Evolutionary conservation across 805 yeast species (phyloP), one percentile per base, ranked within the genome.

Genomic region (Nakazawaea holstii): DNA sequence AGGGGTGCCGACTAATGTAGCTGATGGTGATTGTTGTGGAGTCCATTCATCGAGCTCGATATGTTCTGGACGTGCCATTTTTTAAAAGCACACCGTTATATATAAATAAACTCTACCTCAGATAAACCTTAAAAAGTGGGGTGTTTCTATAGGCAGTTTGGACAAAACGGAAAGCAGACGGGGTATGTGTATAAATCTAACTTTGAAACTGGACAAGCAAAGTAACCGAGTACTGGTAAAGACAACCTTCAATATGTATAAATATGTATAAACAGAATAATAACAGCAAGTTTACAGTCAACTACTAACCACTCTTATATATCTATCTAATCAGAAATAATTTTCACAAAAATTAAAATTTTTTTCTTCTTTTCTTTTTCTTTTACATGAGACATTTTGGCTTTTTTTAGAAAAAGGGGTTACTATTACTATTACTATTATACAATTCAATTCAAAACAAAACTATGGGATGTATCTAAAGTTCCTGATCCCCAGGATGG

Each of bases 1-100:
- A 2, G 49, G 49, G 8, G 49, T 41, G 9, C 49, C 49, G 10
- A 47, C 49, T 35, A 47, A 42, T 4, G 49, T 47, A 4, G 46
- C 33, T 10, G 43, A 41, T 14, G 49, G 49, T 9, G 46, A 37
- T 2, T 11, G 15, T 28, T 29, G 29, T 20, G 24, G 24, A 14
- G 15, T 29, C 26, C 30, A 33, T 7, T 46, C 49, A n/a, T 41
- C 28, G 27, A 46, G 32, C 26, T 46, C 45, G 28, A 46, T 36
- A 39, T 36, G 46, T 13, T 20, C 24, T 20, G 24, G 24, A 20
- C 24, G 24, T 20, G 24, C 24, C 24, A 20, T 20, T 3, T 20
- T 20, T 20, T 5, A 20, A 20, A 20, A 20, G 24, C 24, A 3
- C 24, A 20, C 24, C 24, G 24, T 20, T 20, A 20, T 20, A 20